Conservation (phyloP, 805 yeast species). For the Yarrowia deformans region DNA sequence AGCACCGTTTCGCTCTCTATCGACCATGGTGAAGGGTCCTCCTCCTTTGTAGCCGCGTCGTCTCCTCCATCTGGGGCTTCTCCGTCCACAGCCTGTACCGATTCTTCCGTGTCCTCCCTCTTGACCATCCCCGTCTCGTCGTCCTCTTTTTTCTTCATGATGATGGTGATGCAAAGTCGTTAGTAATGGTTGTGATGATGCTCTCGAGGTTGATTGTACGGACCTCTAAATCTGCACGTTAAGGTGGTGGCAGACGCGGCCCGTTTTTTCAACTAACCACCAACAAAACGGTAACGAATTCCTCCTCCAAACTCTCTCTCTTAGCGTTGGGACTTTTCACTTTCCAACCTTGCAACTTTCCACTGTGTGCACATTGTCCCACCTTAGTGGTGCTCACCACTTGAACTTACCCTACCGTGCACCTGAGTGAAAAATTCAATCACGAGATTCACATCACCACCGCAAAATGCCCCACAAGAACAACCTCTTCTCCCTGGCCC, state of each 20-base stretch:
- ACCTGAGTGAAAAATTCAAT: constrained; percentile 25
- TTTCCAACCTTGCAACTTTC: background rate
- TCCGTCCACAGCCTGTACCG: background rate
- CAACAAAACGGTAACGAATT: background rate
- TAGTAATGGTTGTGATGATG: background rate
- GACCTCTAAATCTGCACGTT: background rate
- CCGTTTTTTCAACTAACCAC: background rate
- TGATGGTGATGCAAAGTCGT: background rate
- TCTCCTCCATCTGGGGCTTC: too few relatives aligned
- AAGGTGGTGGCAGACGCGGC: too few relatives aligned
- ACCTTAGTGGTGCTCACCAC: too few relatives aligned
- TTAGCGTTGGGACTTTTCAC: background rate
- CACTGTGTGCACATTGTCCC: background rate
- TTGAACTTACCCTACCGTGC: constrained; percentile 4
- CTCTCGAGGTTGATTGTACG: too few relatives aligned
- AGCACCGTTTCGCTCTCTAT: constrained; percentile 67
- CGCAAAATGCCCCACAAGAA: constrained; percentile 47
- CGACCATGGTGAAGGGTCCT: constrained; percentile 55
- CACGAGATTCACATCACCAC: constrained; percentile 11
- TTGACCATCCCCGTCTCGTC: constrained; percentile 11
- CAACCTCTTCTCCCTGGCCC: constrained; percentile 50
- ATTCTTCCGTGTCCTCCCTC: constrained; percentile 1
- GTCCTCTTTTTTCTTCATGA: constrained; percentile 14
- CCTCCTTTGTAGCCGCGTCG: background rate
- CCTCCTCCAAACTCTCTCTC: background rate